phyloP scores from a whole-genome alignment of 192 early-diverging fungal genomes.

The Paraglomus occultum region DNA sequence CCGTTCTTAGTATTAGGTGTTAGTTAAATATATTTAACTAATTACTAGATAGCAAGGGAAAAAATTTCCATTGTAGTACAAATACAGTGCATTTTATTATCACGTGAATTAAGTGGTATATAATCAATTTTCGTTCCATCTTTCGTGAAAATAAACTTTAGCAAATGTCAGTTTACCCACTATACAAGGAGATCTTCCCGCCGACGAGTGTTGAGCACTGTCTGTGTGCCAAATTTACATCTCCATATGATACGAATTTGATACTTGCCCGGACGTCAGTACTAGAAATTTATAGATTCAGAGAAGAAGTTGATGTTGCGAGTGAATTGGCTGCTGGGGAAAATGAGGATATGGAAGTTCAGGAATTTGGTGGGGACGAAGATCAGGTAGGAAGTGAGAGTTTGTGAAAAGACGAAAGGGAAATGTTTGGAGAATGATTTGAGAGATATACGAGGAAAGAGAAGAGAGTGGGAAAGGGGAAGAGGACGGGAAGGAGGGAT shows the following conservation, averaged over 20 bases:
- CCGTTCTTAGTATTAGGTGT: too few species aligned
- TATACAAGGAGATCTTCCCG: conserved; percentile 61
- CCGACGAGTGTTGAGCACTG: conserved; percentile 61
- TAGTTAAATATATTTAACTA: too few species aligned
- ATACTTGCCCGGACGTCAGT: conserved; percentile 63
- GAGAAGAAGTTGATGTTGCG: conserved; percentile 44
- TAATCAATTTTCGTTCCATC: too few species aligned
- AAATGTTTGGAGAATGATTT: background rate
- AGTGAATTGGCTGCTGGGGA: conserved; percentile 31
- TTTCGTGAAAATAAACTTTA: too few species aligned
- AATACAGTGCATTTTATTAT: too few species aligned
- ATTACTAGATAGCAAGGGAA: too few species aligned
- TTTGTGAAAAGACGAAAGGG: background rate
- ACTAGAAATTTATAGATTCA: conserved; percentile 67
- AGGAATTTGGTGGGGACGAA: conserved; percentile 29
- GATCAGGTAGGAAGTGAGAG: conserved; percentile 34
- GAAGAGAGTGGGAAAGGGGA: background rate
- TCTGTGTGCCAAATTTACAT: conserved; percentile 60
- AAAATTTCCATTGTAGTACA: too few species aligned
- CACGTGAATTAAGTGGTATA: too few species aligned
- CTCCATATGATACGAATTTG: conserved; percentile 57
- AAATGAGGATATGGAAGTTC: conserved; percentile 24
- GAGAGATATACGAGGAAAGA: background rate
- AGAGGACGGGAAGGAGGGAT: background rate
- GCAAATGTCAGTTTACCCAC: conserved; percentile 51